phyloP scores from a whole-genome alignment of 1,139 yeast species.

The Hyphopichia pseudoburtonii region DNA sequence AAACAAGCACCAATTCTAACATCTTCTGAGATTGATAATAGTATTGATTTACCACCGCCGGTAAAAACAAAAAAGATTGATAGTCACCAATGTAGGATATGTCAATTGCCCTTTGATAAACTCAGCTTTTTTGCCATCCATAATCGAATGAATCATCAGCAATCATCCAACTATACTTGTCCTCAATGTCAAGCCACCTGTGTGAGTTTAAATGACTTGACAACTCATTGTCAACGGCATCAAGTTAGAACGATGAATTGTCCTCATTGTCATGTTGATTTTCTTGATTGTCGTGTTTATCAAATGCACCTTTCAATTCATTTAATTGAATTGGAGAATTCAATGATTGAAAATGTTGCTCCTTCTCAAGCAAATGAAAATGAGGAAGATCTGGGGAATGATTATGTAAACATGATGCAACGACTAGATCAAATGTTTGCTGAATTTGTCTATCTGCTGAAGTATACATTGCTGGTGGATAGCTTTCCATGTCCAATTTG shows the following conservation, averaged over 20 bases:
- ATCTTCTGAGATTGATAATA: no score
- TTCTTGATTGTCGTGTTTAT: neutral
- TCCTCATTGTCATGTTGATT: neutral
- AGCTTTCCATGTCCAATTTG: no score
- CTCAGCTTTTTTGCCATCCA: slow-evolving; percentile 2
- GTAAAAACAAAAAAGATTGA: neutral
- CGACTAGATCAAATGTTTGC: no score
- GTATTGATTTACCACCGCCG: no score
- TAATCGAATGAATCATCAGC: neutral
- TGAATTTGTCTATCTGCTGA: no score
- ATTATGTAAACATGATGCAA: no score
- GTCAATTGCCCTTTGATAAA: neutral
- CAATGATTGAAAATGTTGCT: no score
- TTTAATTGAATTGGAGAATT: slow-evolving; percentile 1
- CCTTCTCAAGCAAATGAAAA: no score
- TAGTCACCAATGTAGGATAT: neutral
- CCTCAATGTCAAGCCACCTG: neutral
- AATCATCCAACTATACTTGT: neutral
- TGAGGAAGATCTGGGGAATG: no score
- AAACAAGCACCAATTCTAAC: no score
- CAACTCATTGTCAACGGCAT: neutral
- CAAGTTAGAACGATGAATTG: neutral
- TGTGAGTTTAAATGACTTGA: neutral
- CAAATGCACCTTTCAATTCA: slow-evolving; percentile 2
- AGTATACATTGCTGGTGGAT: no score